A percentile compares a stretch with the other conserved stretches of the same genome.
Evolutionary conservation across 2,329 filamentous ascomycete genomes (phyloP).

Genomic region (Exophiala mesophila): DNA sequence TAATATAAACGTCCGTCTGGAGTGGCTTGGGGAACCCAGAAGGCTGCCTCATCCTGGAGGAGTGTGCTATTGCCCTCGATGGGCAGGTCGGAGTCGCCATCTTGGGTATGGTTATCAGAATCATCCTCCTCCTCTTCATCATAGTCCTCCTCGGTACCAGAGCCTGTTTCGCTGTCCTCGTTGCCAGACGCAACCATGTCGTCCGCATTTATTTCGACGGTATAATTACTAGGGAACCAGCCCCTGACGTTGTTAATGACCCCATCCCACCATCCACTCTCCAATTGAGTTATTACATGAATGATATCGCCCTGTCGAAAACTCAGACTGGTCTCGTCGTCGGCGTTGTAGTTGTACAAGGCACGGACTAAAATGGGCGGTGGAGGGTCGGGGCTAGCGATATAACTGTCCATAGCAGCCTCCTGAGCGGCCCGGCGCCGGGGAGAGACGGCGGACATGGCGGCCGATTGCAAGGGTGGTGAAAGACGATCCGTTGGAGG

Average conservation of each 20-base stretch:
- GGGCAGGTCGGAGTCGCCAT: conserved; percentile 56
- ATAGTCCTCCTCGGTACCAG: conserved; percentile 53
- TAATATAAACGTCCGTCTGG: conserved; percentile 91
- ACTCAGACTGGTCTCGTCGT: conserved; percentile 93
- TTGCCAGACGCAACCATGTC: conserved; percentile 30
- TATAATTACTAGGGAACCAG: conserved; percentile 99
- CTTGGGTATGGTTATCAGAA: conserved; percentile 62
- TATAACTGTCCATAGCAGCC: conserved; percentile 47
- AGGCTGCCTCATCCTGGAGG: conserved; percentile 82
- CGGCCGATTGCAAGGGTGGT: conserved; percentile 4
- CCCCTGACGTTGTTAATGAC: conserved; percentile 94
- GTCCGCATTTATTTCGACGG: conserved; percentile 73
- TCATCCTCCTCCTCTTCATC: conserved; percentile 62
- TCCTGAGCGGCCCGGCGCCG: conserved; percentile 25
- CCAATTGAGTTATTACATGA: conserved; percentile 94
- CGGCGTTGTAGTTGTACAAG: conserved; percentile 95
- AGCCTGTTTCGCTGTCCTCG: conserved; percentile 49
- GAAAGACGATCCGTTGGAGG: conserved; percentile 10
- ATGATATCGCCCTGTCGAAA: conserved; percentile 97
- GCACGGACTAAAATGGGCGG: conserved; percentile 79
- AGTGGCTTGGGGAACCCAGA: conserved; percentile 97
- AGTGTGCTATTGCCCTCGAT: conserved; percentile 61
- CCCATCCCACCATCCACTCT: conserved; percentile 99
- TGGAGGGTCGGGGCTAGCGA: conserved; percentile 43
- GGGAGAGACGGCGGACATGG: conserved; percentile 24